Evolutionary conservation across 2,329 filamentous ascomycete genomes (phyloP).

Genomic region (Clonostachys chloroleuca): DNA sequence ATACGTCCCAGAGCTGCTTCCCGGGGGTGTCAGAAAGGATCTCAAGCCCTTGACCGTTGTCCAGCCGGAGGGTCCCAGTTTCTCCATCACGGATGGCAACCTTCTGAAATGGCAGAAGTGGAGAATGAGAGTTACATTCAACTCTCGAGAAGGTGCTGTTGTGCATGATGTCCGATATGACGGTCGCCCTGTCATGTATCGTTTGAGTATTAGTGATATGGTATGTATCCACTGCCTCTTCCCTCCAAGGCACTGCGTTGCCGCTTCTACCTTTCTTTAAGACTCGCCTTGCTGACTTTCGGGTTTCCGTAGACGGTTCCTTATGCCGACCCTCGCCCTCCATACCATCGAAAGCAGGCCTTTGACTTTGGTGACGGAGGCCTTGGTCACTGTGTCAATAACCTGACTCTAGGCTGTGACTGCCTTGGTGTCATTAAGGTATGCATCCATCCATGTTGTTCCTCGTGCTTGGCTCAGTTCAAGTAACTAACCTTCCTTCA

Average conservation of each 20-base stretch:
- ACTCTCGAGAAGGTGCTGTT: slow-evolving; percentile 64
- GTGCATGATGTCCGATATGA: slow-evolving; percentile 67
- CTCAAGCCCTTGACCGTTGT: slow-evolving; percentile 52
- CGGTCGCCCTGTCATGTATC: slow-evolving; percentile 60
- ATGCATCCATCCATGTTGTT: not conserved
- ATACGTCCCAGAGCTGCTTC: slow-evolving; percentile 35
- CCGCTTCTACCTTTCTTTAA: not conserved
- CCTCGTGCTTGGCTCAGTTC: slow-evolving; percentile 1
- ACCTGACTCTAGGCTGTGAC: slow-evolving; percentile 62
- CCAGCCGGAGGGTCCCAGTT: slow-evolving; percentile 29
- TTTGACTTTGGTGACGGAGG: slow-evolving; percentile 69
- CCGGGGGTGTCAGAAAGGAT: slow-evolving; percentile 36
- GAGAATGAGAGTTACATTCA: slow-evolving; percentile 65
- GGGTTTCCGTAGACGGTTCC: slow-evolving; percentile 37
- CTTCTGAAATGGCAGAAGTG: slow-evolving; percentile 58
- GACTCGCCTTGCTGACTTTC: not conserved
- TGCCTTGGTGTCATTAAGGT: slow-evolving; percentile 58
- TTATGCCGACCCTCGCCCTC: slow-evolving; percentile 59
- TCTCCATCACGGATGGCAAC: slow-evolving; percentile 34
- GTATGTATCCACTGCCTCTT: not conserved
- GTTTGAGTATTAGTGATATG: slow-evolving; percentile 66
- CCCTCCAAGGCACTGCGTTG: not conserved
- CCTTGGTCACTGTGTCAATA: slow-evolving; percentile 61
- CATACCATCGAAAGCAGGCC: slow-evolving; percentile 63
- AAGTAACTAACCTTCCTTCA: slow-evolving; percentile 11